These are phyloP conservation scores for Ustilago shanxiensis DNA, from an alignment of 1,284 basidiomycete species.

Conservation along the genomic window DNA sequence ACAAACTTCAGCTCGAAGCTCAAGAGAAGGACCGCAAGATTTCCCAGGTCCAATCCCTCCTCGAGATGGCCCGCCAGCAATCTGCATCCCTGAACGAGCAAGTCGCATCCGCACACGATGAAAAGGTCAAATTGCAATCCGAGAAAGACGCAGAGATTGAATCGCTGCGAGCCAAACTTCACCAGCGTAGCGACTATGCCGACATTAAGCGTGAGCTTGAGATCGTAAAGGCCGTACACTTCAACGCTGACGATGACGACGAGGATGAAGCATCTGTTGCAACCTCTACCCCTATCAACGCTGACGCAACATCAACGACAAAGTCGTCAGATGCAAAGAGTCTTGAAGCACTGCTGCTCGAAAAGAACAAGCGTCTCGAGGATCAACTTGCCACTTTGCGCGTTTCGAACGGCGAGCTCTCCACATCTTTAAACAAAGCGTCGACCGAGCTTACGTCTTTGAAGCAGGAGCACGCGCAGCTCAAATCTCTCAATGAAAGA, in stretches of 20 bases:
- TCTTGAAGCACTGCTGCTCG: conserved; percentile 88
- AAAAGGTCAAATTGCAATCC: conserved; percentile 78
- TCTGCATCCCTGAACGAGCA: conserved; percentile 72
- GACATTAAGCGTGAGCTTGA: conserved; percentile 75
- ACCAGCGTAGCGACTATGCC: conserved; percentile 77
- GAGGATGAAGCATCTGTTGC: conserved; percentile 62
- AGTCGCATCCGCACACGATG: conserved; percentile 83
- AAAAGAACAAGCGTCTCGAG: conserved; percentile 92
- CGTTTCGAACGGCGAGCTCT: conserved; percentile 74
- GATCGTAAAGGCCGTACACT: conserved; percentile 62
- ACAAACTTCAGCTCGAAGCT: conserved; percentile 77
- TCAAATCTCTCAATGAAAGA: conserved; percentile 84
- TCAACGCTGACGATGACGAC: conserved; percentile 71
- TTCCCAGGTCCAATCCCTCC: conserved; percentile 27
- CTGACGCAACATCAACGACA: conserved; percentile 7
- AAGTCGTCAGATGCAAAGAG: conserved; percentile 75
- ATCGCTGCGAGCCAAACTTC: conserved; percentile 75
- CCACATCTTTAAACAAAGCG: conserved; percentile 55
- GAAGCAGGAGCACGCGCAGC: conserved; percentile 80
- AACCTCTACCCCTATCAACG: neutral
- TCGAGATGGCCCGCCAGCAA: conserved; percentile 36
- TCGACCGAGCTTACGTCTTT: conserved; percentile 77
- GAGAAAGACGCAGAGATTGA: conserved; percentile 79
- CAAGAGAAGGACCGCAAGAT: conserved; percentile 45
- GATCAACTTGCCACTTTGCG: conserved; percentile 93